Percentiles rank a stretch among this genome's conserved stretches.
phyloP scores from a whole-genome alignment of 2,329 filamentous ascomycete species.

The Ambrosiella cleistominuta region DNA sequence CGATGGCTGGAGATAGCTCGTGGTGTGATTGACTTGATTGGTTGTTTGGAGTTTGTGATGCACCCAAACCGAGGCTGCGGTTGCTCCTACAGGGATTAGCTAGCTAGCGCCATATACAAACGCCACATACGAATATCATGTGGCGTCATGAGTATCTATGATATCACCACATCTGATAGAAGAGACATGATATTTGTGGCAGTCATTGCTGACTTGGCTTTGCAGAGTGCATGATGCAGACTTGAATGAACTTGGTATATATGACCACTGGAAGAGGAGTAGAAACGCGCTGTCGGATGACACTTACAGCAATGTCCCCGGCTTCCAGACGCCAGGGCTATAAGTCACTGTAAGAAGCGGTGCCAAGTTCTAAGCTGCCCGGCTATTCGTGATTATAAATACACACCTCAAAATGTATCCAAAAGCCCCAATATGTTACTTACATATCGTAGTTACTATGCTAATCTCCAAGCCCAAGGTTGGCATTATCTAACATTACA shows the following conservation, averaged over 20 bases:
- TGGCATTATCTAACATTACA: no score
- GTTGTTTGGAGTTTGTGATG: neutral
- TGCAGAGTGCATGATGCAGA: neutral
- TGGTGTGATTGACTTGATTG: neutral
- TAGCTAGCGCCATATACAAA: neutral
- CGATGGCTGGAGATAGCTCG: neutral
- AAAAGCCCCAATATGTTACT: no score
- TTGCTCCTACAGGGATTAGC: neutral
- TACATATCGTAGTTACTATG: neutral
- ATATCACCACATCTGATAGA: neutral
- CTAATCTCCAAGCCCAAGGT: neutral
- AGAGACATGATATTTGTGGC: neutral
- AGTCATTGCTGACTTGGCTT: neutral
- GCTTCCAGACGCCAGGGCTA: no score
- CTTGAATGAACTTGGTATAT: neutral
- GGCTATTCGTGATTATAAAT: no score
- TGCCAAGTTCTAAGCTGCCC: neutral
- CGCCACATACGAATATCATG: neutral
- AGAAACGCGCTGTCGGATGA: neutral
- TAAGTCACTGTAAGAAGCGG: neutral
- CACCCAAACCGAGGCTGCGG: neutral
- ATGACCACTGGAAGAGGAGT: neutral
- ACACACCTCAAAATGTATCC: neutral
- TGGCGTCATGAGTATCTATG: neutral
- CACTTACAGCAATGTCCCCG: neutral